Conservation (phyloP, 148 eudicot species). For the Vaccinium macrocarpon region DNA sequence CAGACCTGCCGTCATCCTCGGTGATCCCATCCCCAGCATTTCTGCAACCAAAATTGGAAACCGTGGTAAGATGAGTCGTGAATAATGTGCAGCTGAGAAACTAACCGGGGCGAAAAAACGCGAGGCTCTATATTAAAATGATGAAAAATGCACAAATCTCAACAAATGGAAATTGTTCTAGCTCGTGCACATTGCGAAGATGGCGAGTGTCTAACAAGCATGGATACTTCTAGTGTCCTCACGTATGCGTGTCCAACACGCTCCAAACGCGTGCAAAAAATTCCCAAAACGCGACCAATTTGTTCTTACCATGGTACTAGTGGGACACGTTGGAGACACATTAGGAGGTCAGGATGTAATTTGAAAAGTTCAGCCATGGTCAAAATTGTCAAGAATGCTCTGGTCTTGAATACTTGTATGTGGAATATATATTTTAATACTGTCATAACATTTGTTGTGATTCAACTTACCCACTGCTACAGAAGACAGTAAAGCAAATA, state of each 20-base stretch:
- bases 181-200: not conserved
- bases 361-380: not conserved
- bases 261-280: not conserved
- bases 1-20: slow-evolving; percentile 41
- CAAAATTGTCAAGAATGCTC: not conserved
- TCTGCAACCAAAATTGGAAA: slow-evolving; percentile 27
- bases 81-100: not conserved
- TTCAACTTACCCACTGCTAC: slow-evolving; percentile 2
- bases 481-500: not conserved
- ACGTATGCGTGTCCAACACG: not conserved
- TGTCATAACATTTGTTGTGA: not conserved
- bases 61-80: not conserved
- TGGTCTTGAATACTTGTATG: not conserved
- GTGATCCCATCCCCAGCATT: slow-evolving; percentile 37
- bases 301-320: not conserved
- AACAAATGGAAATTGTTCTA: not conserved
- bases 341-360: not conserved
- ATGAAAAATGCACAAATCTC: not conserved
- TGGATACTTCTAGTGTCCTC: not conserved
- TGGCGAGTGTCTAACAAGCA: not conserved
- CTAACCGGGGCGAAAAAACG: not conserved
- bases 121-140: not conserved
- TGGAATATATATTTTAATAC: not conserved
- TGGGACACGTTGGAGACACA: not conserved
- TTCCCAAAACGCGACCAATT: not conserved